These are phyloP conservation scores for Penicillium sp. DNA, from an alignment of 2,329 filamentous ascomycete species.

Conservation along the genomic window DNA sequence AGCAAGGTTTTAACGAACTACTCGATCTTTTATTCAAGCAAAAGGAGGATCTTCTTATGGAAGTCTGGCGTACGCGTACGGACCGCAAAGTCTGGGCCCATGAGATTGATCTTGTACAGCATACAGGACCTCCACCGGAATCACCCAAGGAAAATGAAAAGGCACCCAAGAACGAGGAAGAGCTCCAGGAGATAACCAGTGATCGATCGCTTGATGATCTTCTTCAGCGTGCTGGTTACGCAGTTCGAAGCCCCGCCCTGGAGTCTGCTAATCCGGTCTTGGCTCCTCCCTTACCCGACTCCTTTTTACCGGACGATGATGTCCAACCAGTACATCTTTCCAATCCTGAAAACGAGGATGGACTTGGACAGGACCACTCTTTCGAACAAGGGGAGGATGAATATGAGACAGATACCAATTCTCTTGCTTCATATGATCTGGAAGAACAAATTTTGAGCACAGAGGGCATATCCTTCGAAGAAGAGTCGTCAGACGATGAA, in stretches of 20 bases:
- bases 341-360: slow-evolving; percentile 23
- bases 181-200: slow-evolving; percentile 21
- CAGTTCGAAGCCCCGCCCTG: slow-evolving; percentile 29
- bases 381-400: slow-evolving; percentile 19
- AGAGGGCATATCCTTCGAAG: slow-evolving; percentile 7
- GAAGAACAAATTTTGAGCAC: slow-evolving; percentile 7
- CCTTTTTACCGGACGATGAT: slow-evolving; percentile 28
- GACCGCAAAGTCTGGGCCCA: slow-evolving; percentile 61
- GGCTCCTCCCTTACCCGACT: slow-evolving; percentile 28
- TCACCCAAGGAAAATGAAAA: slow-evolving; percentile 1
- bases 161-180: slow-evolving; percentile 22
- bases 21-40: slow-evolving; percentile 83
- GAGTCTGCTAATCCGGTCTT: slow-evolving; percentile 27
- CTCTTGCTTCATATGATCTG: slow-evolving; percentile 22
- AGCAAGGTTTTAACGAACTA: slow-evolving; percentile 91
- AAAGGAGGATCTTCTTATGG: slow-evolving; percentile 76
- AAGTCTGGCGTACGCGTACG: slow-evolving; percentile 65
- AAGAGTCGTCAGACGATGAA: slow-evolving; percentile 8
- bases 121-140: slow-evolving; percentile 33
- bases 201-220: slow-evolving; percentile 49
- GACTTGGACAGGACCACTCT: slow-evolving; percentile 12
- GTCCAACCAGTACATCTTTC: slow-evolving; percentile 29
- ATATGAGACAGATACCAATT: slow-evolving; percentile 18
- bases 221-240: slow-evolving; percentile 48
- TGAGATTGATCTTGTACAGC: slow-evolving; percentile 46